Evolutionary conservation across 208 protist genomes (phyloP), one percentile per base, ranked within the genome.

Genomic region (Leptomonas pyrrhocoris): DNA sequence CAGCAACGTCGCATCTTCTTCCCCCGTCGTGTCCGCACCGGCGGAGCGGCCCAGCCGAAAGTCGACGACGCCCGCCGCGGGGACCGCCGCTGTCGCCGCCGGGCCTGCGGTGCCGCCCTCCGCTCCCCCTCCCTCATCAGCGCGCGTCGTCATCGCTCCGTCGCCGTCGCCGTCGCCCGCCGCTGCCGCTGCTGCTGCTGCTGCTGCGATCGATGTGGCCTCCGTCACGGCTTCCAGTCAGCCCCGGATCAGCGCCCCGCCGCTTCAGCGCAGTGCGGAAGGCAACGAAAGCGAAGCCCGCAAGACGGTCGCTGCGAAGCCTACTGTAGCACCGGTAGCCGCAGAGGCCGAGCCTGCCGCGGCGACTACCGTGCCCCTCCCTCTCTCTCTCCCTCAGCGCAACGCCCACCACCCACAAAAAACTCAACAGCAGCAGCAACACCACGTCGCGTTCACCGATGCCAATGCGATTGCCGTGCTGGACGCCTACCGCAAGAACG

Each of bases 281-380:
- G 2, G n/a, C 12, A 40, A 30, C 49, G 64, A 58, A 40, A 60
- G 68, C 16, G 40, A 40, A 43, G 12, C 42, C 43, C 60, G 70
- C 19, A 75, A 74, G 69, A 68, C 70, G 5, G 60, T 75, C 9
- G 61, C 70, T 9, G 70, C 70, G 23, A 75, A 75, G 55, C 43
- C 46, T 12, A 46, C 23, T 11, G 31, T 19, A 21, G 48, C 38
- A 45, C 19, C 48, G 34, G 4, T n/a, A 21, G 27, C 46, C 19
- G 46, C 11, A 23, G 25, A 30, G 8, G 19, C 46, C 15, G 48
- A 67, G 48, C 30, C 61, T 1, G 23, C 48, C 2, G 61, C 59
- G 2, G 42, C 46, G 4, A 43, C 46, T 8, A 30, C 27, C 12
- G 46, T 25, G 3, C 46, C 60, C 2, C n/a, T 28, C 23, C n/a